A percentile compares a stretch with the other conserved stretches of the same genome.
phyloP scores from a whole-genome alignment of 2,329 filamentous ascomycete species.

The Nemania abortiva region DNA sequence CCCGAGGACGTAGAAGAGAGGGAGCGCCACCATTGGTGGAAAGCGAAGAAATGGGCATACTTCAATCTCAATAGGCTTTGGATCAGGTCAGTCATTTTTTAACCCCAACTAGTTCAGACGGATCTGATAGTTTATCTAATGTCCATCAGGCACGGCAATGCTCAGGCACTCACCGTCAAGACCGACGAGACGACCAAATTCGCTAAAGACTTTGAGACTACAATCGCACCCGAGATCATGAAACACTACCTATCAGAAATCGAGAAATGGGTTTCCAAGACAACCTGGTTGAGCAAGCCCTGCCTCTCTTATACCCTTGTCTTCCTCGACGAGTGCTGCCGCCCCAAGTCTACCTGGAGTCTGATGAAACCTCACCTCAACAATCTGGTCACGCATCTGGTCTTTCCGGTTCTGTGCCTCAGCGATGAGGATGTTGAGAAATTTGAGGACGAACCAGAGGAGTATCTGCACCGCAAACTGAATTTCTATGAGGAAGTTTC shows the following conservation, averaged over 20 bases:
- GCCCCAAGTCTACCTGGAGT: slow-evolving; percentile 96
- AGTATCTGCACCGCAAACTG: slow-evolving; percentile 96
- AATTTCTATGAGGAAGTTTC: slow-evolving; percentile 99
- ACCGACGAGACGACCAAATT: slow-evolving; percentile 82
- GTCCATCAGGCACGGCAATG: slow-evolving; percentile 83
- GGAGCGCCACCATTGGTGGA: slow-evolving; percentile 98
- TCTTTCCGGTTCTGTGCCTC: slow-evolving; percentile 95
- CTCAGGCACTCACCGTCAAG: slow-evolving; percentile 79
- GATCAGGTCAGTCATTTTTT: slow-evolving; percentile 72
- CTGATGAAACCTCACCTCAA: slow-evolving; percentile 93
- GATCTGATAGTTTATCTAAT: slow-evolving; percentile 45
- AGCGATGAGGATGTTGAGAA: slow-evolving; percentile 92
- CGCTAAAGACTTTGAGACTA: slow-evolving; percentile 89
- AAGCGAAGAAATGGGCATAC: slow-evolving; percentile 99
- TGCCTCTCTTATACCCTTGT: slow-evolving; percentile 93
- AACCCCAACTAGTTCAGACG: slow-evolving; percentile 2
- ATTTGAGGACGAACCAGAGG: slow-evolving; percentile 93
- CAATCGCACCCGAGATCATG: slow-evolving; percentile 94
- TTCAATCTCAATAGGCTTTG: slow-evolving; percentile 97
- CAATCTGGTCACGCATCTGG: slow-evolving; percentile 90
- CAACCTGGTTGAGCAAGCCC: slow-evolving; percentile 92
- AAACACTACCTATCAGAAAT: slow-evolving; percentile 95
- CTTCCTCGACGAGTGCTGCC: slow-evolving; percentile 96
- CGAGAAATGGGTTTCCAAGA: slow-evolving; percentile 97
- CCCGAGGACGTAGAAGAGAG: slow-evolving; percentile 83